Base-by-base conservation (phyloP, 352 stramenopile genomes). In the Pythium insidiosum region DNA sequence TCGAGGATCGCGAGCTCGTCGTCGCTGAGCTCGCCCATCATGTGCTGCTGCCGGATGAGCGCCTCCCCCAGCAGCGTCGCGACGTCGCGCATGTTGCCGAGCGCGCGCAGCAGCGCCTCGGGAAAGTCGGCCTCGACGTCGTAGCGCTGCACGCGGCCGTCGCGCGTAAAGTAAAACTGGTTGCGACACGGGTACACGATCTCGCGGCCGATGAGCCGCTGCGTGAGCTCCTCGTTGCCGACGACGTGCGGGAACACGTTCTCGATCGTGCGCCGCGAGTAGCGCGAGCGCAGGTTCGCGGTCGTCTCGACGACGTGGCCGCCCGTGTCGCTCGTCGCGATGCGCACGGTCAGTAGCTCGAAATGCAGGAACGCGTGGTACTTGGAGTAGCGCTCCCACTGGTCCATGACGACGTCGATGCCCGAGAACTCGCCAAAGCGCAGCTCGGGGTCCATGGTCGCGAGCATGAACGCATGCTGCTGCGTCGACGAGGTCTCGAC, bases 61-160 rank as follows among this genome's bases (percentile, higher is more conserved):
- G 71, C 68, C 25, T 83, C 48, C 16, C 69, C 48, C 63, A 86
- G 78, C 5, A 84, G 50, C 36, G 55, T 21, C 7, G 55, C 49
- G 16, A 84, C 62, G 34, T 85, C 76, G 12, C 49, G 37, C 19
- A 83, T 23, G 18, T 43, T 52, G 16, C 52, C 37, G 12, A 43
- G 38, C 15, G 75, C 66, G 18, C 51, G 30, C 5, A 72, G 28
- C 28, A 82, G 51, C 1, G 68, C 70, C 25, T 67, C 65, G 3
- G 80, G 62, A 30, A 86, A 81, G 28, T 67, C 69, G 7, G 82
- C 73, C 25, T 84, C 58, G 5, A 66, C 63, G 46, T 84, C 67
- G 54, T 83, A 87, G 37, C 68, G 29, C 11, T 64, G 16, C 46
- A 86, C 67, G 24, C 63, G 65, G 5, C 61, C 68, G 4, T 71